Base-by-base conservation (phyloP, 306 rosid species). In the Prunus mira region DNA sequence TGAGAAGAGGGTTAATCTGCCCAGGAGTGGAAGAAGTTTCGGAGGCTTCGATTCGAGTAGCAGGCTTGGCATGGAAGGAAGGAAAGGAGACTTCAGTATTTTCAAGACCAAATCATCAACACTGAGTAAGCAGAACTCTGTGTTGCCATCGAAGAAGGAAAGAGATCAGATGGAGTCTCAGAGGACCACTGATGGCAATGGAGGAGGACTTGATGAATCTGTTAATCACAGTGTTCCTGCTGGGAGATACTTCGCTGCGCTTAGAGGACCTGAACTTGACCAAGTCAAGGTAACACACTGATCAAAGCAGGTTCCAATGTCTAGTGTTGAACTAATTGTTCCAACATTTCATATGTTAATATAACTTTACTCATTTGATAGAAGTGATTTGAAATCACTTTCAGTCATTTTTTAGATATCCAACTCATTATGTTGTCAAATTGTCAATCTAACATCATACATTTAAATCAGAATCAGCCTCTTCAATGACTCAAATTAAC, bases 241-340 rank as follows among this genome's bases (percentile, higher is more conserved):
- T 38, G 95, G 91, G 25, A 91, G 97, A 81, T 89, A 89, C 79
- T 89, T 84, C n/a, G 97, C 93, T 65, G 98, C 98, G 45, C 97
- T 93, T 54, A 89, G 84, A 78, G 98, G 98, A 45, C 95, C 98
- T 58, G 98, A 91, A 74, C 85, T 93, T n/a, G 97, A 93, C 41
- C 81, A 91, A 91, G 91, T 93, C 85, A 93, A 88, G 96, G 98
- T 93, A 22, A 18, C 28, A 24, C 24, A 11, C 51, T 65, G 27
- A 64, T 62, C n/a, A 62, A 6, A 28, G 11, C 66, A 62, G 66
- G 43, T 62, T 24, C 12, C 34, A 32, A 27, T 28, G 67, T 3
- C 67, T 15, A 15, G 28, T 27, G 12, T 62, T 62, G 43, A 62
- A 62, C 10, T 62, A 27, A 13, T 62, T 15, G 43, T 10, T 54